A percentile compares a stretch with the other conserved stretches of the same genome.
These are phyloP conservation scores for Flaveria sonorensis DNA, from an alignment of 129 eudicot genomes.

Conservation along the genomic window DNA sequence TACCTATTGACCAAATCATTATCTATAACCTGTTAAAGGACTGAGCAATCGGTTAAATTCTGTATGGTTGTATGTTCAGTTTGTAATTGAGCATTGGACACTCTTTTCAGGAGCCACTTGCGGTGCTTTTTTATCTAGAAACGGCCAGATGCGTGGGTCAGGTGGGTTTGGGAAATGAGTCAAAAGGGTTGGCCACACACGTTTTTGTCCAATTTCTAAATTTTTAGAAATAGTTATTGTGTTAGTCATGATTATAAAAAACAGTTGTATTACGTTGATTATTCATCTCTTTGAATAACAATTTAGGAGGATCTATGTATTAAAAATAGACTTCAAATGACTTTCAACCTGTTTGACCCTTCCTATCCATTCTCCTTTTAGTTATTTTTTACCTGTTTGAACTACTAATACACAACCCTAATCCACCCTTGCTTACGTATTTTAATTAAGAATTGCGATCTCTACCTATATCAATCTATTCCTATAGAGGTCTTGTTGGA, in stretches of 20 bases:
- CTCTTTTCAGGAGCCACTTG: neutral
- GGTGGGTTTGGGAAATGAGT: neutral
- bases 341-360: neutral
- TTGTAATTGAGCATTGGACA: neutral
- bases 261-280: neutral
- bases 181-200: neutral
- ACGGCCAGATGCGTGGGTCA: neutral
- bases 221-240: neutral
- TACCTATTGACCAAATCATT: neutral
- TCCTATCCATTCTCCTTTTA: neutral
- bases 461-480: neutral
- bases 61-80: neutral
- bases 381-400: no score
- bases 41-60: neutral
- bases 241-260: neutral
- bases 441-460: no score
- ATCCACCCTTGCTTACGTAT: no score
- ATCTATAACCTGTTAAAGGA: neutral
- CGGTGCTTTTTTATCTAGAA: neutral
- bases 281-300: neutral
- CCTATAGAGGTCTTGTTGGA: neutral
- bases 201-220: neutral
- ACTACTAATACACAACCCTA: no score
- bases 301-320: neutral
- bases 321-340: neutral